These are phyloP conservation scores for Epichloe brachyelytri DNA, from an alignment of 2,329 filamentous ascomycete species.

Conservation along the genomic window DNA sequence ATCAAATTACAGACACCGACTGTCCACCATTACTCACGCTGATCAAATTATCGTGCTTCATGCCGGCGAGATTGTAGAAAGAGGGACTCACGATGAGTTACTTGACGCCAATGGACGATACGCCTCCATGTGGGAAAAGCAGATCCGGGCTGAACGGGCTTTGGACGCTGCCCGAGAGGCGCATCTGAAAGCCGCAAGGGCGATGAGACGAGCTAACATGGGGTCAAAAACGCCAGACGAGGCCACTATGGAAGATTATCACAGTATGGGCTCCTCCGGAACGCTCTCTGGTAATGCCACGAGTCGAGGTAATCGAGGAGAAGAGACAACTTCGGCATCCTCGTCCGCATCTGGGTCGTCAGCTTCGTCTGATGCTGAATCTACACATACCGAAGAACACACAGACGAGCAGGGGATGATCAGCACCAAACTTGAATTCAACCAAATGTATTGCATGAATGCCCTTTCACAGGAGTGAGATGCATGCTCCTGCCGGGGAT, in stretches of 20 bases:
- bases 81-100: constrained; percentile 67
- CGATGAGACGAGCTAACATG: constrained; percentile 38
- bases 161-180: constrained; percentile 23
- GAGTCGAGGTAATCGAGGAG: constrained; percentile 19
- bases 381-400: constrained; percentile 16
- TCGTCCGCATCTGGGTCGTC: constrained; percentile 13
- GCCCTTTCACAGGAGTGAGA: not conserved
- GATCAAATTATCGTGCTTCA: constrained; percentile 75
- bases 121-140: constrained; percentile 78
- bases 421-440: not conserved
- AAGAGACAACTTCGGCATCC: constrained; percentile 18
- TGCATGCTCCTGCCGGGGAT: not conserved
- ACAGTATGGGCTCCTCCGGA: constrained; percentile 31
- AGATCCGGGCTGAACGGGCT: constrained; percentile 65
- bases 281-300: constrained; percentile 24
- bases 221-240: constrained; percentile 22
- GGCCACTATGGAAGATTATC: constrained; percentile 32
- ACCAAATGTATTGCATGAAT: not conserved
- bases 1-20: constrained; percentile 44
- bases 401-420: not conserved
- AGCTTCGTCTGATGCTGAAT: constrained; percentile 25
- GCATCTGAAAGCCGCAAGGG: constrained; percentile 21
- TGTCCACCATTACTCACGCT: constrained; percentile 75
- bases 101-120: constrained; percentile 61
- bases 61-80: constrained; percentile 63